A percentile compares a stretch with the other conserved stretches of the same genome.
phyloP scores from a whole-genome alignment of 1,139 yeast species.

The Geotrichum carabidarum region DNA sequence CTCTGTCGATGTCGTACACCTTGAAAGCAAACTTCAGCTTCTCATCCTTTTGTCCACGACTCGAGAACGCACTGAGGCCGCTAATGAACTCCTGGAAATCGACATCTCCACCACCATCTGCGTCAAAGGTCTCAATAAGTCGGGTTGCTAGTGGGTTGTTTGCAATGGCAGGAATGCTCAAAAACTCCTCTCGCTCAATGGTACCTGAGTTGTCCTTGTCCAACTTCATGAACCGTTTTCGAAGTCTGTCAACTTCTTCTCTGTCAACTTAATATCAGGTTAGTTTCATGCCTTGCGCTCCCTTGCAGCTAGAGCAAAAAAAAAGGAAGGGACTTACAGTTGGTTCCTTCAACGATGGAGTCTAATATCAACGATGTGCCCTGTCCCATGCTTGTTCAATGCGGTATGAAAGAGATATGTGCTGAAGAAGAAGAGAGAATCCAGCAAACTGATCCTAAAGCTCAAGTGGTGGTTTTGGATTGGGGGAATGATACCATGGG shows the following conservation, averaged over 20 bases:
- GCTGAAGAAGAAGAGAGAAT: too few species aligned
- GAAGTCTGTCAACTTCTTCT: conserved; percentile 85
- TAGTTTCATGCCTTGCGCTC: not conserved
- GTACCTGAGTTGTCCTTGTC: conserved; percentile 93
- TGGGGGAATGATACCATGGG: too few species aligned
- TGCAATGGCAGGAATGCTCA: conserved; percentile 88
- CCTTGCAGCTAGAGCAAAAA: too few species aligned
- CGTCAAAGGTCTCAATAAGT: conserved; percentile 90
- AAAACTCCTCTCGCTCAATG: conserved; percentile 82
- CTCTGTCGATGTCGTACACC: conserved; percentile 92
- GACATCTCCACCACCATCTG: conserved; percentile 86
- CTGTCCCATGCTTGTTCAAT: conserved; percentile 53
- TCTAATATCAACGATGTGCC: conserved; percentile 64
- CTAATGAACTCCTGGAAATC: conserved; percentile 93
- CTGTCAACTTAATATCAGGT: conserved; percentile 52
- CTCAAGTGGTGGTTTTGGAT: too few species aligned
- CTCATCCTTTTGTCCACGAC: conserved; percentile 78
- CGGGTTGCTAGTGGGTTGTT: conserved; percentile 85
- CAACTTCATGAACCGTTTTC: conserved; percentile 89
- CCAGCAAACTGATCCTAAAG: too few species aligned
- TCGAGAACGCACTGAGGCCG: conserved; percentile 85
- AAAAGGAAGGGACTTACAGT: conserved; percentile 41
- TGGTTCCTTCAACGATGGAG: conserved; percentile 68
- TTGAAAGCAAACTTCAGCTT: conserved; percentile 86
- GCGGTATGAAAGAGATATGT: too few species aligned